Conservation (phyloP, 768 basidiomycete species). For the Amanita exitialis region DNA sequence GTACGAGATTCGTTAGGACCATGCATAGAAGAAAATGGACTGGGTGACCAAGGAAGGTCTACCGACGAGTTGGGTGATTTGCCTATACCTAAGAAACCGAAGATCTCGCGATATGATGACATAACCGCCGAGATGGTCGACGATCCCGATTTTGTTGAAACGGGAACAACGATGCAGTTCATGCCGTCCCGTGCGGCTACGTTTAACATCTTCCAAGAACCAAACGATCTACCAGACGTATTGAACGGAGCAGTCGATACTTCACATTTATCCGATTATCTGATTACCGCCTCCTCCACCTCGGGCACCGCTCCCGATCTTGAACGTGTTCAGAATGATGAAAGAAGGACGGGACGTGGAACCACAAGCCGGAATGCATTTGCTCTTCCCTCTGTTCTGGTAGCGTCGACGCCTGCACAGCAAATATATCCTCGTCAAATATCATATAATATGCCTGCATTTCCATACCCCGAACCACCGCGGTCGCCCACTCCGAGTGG, state of each 20-base stretch:
- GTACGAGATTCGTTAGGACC: neutral
- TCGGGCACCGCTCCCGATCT: constrained; percentile 14
- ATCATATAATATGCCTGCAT: constrained; percentile 21
- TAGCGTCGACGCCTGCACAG: constrained; percentile 42
- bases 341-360: constrained; percentile 40
- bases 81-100: constrained; percentile 5
- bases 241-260: constrained; percentile 40
- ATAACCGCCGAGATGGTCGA: neutral
- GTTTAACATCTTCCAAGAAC: constrained; percentile 42
- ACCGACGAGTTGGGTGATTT: neutral
- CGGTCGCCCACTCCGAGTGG: constrained; percentile 47
- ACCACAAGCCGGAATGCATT: constrained; percentile 48
- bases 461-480: constrained; percentile 46
- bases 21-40: neutral
- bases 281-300: constrained; percentile 32
- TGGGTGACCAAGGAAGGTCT: neutral
- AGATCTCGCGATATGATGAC: constrained; percentile 7
- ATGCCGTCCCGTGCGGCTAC: constrained; percentile 22
- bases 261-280: constrained; percentile 42
- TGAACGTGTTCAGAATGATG: constrained; percentile 7
- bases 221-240: constrained; percentile 20
- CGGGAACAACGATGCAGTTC: constrained; percentile 10
- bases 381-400: constrained; percentile 39
- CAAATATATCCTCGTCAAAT: constrained; percentile 18
- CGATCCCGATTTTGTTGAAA: neutral